These are phyloP conservation scores for Xylaria scruposa DNA, from an alignment of 495 filamentous ascomycete species.

Conservation along the genomic window DNA sequence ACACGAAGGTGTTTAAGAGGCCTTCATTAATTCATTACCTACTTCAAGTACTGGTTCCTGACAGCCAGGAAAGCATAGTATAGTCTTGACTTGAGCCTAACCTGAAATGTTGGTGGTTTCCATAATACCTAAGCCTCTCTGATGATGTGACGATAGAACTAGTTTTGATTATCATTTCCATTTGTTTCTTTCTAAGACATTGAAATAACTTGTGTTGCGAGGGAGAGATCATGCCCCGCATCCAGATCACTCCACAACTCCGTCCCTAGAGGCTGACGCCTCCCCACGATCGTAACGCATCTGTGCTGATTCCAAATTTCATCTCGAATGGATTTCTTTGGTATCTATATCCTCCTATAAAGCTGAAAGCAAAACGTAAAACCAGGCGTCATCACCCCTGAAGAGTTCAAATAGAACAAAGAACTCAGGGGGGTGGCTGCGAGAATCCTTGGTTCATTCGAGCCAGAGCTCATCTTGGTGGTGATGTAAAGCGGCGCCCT, in stretches of 20 bases:
- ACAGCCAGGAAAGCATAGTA: neutral
- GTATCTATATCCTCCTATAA: neutral
- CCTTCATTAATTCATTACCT: too few relatives aligned
- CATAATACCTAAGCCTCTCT: neutral
- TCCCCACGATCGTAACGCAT: neutral
- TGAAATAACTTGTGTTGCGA: neutral
- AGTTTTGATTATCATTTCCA: neutral
- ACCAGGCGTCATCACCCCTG: neutral
- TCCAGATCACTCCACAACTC: neutral
- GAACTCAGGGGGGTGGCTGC: neutral
- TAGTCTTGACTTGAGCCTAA: neutral
- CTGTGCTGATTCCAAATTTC: slow-evolving; percentile 8
- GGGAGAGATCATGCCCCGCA: neutral
- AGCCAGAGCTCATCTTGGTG: neutral
- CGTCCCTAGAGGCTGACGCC: neutral
- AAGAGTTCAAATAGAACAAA: neutral
- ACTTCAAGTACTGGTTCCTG: too few relatives aligned
- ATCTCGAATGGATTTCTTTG: neutral
- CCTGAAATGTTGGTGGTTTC: neutral
- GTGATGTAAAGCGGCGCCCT: neutral
- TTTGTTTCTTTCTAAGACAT: neutral
- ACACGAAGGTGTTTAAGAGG: too few relatives aligned
- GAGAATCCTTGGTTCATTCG: neutral
- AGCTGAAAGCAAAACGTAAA: neutral
- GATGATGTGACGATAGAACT: neutral